Evolutionary conservation across 1,139 yeast species (phyloP).

Genomic region (Trichomonascaceae sp.): DNA sequence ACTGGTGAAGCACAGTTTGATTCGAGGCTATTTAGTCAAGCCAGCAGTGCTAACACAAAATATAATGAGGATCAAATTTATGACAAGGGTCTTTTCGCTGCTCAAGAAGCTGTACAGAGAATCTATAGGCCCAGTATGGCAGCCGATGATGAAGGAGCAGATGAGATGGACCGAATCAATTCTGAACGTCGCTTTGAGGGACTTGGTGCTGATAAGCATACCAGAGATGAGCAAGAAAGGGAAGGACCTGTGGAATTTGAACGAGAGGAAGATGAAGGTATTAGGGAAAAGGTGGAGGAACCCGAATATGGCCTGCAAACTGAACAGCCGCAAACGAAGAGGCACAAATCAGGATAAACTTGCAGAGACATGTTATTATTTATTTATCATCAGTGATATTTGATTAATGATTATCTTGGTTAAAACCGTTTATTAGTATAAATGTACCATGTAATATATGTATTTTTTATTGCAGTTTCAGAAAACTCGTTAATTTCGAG

Average conservation of each 20-base stretch:
- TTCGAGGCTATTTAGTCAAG: slow-evolving; percentile 46
- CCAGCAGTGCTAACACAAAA: slow-evolving; percentile 34
- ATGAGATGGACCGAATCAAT: slow-evolving; percentile 29
- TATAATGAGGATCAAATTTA: slow-evolving; percentile 47
- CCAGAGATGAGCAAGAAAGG: slow-evolving; percentile 17
- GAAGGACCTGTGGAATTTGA: slow-evolving; percentile 52
- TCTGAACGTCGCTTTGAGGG: slow-evolving; percentile 35
- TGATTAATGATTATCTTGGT: no score
- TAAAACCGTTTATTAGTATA: not conserved
- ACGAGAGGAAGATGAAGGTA: slow-evolving; percentile 31
- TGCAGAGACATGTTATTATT: not conserved
- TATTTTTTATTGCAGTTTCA: not conserved
- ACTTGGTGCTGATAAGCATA: slow-evolving; percentile 22
- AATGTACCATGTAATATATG: not conserved
- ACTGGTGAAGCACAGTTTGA: slow-evolving; percentile 46
- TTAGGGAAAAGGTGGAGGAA: slow-evolving; percentile 17
- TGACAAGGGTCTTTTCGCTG: slow-evolving; percentile 50
- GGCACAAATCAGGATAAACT: not conserved
- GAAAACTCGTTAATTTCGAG: not conserved
- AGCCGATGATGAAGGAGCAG: slow-evolving; percentile 21
- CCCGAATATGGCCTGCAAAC: slow-evolving; percentile 18
- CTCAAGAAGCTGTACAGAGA: slow-evolving; percentile 45
- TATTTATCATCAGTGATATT: no score
- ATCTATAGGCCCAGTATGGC: slow-evolving; percentile 41
- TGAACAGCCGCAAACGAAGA: slow-evolving; percentile 1